These are phyloP conservation scores for Taphrina communis DNA, from an alignment of 1,139 yeast genomes.

Conservation along the genomic window DNA sequence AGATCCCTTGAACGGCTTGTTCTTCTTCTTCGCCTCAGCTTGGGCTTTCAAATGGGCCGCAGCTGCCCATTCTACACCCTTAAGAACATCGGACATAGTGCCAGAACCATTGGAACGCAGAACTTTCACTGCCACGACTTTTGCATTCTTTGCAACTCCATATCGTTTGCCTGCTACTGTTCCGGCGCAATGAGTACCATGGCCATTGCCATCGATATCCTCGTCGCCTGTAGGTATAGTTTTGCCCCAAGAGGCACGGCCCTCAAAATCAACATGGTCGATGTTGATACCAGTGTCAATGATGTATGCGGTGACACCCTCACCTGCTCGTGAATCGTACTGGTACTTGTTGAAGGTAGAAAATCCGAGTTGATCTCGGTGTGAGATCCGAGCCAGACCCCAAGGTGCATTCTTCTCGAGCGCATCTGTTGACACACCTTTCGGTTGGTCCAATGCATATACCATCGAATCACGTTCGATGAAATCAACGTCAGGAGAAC, in stretches of 20 bases:
- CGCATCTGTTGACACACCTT: slow-evolving; percentile 23
- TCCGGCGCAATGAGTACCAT: slow-evolving; percentile 70
- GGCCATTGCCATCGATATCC: slow-evolving; percentile 91
- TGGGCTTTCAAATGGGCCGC: slow-evolving; percentile 52
- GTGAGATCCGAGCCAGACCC: slow-evolving; percentile 95
- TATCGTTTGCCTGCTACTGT: slow-evolving; percentile 64
- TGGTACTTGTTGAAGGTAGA: slow-evolving; percentile 85
- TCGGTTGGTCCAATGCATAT: slow-evolving; percentile 55
- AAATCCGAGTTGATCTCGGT: slow-evolving; percentile 76
- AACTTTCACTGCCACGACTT: slow-evolving; percentile 65
- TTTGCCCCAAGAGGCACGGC: slow-evolving; percentile 93
- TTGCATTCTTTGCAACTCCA: slow-evolving; percentile 70
- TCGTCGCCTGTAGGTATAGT: slow-evolving; percentile 84
- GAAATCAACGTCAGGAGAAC: slow-evolving; percentile 72
- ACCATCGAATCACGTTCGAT: slow-evolving; percentile 84
- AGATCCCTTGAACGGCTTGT: slow-evolving; percentile 54
- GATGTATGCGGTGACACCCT: slow-evolving; percentile 86
- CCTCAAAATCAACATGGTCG: slow-evolving; percentile 80
- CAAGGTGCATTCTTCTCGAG: slow-evolving; percentile 74
- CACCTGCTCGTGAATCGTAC: slow-evolving; percentile 82
- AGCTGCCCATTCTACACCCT: slow-evolving; percentile 57
- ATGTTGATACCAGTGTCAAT: slow-evolving; percentile 92
- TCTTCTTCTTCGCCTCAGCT: slow-evolving; percentile 53
- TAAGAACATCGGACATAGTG: slow-evolving; percentile 58
- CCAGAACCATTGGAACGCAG: slow-evolving; percentile 60